Conservation (phyloP, 306 rosid genomes). For the Inga leiocalycina region DNA sequence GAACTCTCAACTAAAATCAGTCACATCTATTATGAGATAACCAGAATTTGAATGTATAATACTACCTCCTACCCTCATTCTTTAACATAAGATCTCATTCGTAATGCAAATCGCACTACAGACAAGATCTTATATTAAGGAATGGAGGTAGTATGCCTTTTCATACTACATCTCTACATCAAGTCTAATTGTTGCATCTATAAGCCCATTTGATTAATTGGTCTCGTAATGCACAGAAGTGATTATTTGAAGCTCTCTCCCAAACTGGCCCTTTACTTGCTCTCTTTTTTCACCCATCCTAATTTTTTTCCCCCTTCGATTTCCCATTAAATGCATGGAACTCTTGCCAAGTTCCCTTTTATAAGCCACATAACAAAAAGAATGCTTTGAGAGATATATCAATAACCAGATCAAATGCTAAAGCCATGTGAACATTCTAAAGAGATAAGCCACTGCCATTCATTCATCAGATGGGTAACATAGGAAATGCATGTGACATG, state of each 20-base stretch:
- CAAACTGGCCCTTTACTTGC: neutral
- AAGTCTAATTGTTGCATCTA: neutral
- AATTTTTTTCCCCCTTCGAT: neutral
- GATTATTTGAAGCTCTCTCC: no score
- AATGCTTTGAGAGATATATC: slow-evolving; percentile 3
- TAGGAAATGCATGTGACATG: neutral
- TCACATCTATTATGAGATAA: neutral
- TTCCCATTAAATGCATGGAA: neutral
- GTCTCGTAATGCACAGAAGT: no score
- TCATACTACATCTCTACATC: neutral
- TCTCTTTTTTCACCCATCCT: neutral
- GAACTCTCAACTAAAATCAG: slow-evolving; percentile 15
- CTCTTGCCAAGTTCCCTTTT: neutral
- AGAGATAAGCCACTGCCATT: neutral
- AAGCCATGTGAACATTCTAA: neutral
- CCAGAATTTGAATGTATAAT: neutral
- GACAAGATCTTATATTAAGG: no score
- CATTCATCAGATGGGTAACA: slow-evolving; percentile 4
- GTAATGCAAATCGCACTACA: neutral
- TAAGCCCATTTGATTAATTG: neutral
- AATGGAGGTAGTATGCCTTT: no score
- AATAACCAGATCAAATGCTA: slow-evolving; percentile 20
- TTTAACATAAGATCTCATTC: no score
- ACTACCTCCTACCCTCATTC: no score
- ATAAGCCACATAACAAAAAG: neutral